A percentile compares a stretch with the other conserved stretches of the same genome.
Evolutionary conservation across 495 filamentous ascomycete species (phyloP).

Genomic region (Chlorociboria aeruginascens): DNA sequence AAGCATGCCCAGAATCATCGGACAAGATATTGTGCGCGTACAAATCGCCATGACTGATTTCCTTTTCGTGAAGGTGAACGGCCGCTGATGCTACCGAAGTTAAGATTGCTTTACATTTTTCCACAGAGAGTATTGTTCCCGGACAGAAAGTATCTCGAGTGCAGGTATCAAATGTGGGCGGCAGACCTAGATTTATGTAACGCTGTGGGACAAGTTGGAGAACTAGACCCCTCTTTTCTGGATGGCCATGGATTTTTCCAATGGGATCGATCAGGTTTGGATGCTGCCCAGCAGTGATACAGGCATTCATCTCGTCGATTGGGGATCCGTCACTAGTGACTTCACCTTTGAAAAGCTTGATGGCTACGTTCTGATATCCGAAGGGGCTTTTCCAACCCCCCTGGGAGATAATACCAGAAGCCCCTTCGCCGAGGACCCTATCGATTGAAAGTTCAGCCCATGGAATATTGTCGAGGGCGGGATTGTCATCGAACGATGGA

Average conservation of each 20-base stretch:
- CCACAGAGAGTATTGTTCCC: constrained; percentile 18
- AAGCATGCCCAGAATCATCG: constrained; percentile 26
- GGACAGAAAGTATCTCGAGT: constrained; percentile 25
- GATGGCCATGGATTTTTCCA: constrained; percentile 29
- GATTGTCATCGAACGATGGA: constrained; percentile 7
- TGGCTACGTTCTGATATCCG: constrained; percentile 27
- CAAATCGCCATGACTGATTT: constrained; percentile 31
- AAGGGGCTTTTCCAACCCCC: constrained; percentile 20
- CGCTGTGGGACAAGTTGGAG: constrained; percentile 15
- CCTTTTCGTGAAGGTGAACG: constrained; percentile 27
- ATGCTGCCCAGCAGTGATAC: constrained; percentile 30
- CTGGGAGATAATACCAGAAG: constrained; percentile 28
- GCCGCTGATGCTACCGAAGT: constrained; percentile 27
- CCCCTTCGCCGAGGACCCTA: constrained; percentile 23
- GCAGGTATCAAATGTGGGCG: constrained; percentile 26
- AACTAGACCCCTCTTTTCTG: constrained; percentile 29
- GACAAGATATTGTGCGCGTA: constrained; percentile 34
- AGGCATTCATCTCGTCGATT: constrained; percentile 31
- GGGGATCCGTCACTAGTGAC: constrained; percentile 30
- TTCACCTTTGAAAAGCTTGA: constrained; percentile 33
- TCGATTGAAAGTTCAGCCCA: constrained; percentile 27
- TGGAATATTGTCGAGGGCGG: constrained; percentile 22
- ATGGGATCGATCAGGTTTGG: constrained; percentile 31
- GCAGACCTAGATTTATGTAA: constrained; percentile 24
- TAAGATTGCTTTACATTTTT: constrained; percentile 22